These are phyloP conservation scores for Fusarium gaditjirri DNA, from an alignment of 2,329 filamentous ascomycete genomes.

Conservation along the genomic window DNA sequence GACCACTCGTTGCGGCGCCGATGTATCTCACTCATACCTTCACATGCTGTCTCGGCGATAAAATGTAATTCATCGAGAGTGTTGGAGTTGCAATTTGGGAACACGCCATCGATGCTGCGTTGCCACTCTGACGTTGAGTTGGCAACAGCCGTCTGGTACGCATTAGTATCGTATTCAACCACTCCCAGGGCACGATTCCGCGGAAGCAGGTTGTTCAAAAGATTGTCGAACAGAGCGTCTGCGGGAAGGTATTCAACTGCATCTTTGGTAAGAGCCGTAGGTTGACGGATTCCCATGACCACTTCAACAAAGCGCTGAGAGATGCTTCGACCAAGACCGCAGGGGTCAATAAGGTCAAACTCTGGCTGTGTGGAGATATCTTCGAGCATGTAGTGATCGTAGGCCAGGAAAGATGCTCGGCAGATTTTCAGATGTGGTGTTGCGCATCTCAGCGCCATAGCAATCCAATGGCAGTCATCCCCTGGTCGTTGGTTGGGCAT, in stretches of 20 bases:
- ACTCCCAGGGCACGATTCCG: conserved; percentile 42
- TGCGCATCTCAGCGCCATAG: conserved; percentile 53
- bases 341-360: conserved; percentile 57
- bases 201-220: conserved; percentile 40
- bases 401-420: conserved; percentile 57
- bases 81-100: conserved; percentile 56
- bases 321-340: conserved; percentile 52
- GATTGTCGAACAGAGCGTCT: conserved; percentile 42
- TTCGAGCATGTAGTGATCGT: conserved; percentile 54
- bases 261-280: conserved; percentile 47
- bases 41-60: conserved; percentile 57
- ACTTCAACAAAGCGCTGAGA: conserved; percentile 61
- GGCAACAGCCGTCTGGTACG: conserved; percentile 51
- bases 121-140: conserved; percentile 57
- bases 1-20: conserved; percentile 46
- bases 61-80: conserved; percentile 57
- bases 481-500: conserved; percentile 55
- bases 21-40: conserved; percentile 58
- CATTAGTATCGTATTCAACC: conserved; percentile 51
- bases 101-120: conserved; percentile 56
- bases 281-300: conserved; percentile 54
- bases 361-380: conserved; percentile 44
- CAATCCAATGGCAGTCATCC: conserved; percentile 54
- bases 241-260: conserved; percentile 50
- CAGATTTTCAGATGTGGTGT: conserved; percentile 53